Evolutionary conservation across 768 basidiomycete genomes (phyloP), one percentile per base, ranked within the genome.

Genomic region (Leccinum boreale): DNA sequence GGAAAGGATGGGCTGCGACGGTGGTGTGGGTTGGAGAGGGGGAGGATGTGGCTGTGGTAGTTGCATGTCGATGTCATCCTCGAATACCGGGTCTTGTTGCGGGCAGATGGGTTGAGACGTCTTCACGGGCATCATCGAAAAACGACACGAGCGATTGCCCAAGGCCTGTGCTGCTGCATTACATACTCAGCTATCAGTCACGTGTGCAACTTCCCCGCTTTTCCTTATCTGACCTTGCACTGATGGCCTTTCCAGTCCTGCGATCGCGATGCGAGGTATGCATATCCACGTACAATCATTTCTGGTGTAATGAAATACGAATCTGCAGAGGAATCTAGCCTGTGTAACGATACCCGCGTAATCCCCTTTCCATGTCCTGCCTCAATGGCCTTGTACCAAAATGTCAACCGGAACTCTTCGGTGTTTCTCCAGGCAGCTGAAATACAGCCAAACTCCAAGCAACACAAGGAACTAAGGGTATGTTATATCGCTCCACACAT

Each of bases 21-120:
- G 55, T 14, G 58, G 11, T 7, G 29, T 47, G 0, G 56, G 54
- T 15, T 23, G 46, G 2, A 53, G 55, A 4, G 45, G 17, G 46
- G 21, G 36, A 11, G 39, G 46, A 19, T 26, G 58, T 5, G 54
- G 44, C 1, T 49, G 55, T 0, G 53, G 61, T 15, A 56, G 35
- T 15, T 72, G 72, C 58, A 78, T 65, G 29, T 76, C 69, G 58
- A 74, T 74, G 42, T 76, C 70, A 60, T 74, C 73, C 59, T 74
- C 73, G 60, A 73, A 73, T 1, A 70, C 63, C 33, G 52, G 59
- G 33, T 67, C 72, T 52, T 51, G 50, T 47, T 65, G 60, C 3
- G 68, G 49, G 47, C 57, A 67, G 61, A 57, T 24, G 1, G 63
- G 54, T 11, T 57, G 57, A 1, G 61, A 53, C 58, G 57, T 62